Evolutionary conservation across 306 rosid species (phyloP).

Genomic region (Malus asiatica): DNA sequence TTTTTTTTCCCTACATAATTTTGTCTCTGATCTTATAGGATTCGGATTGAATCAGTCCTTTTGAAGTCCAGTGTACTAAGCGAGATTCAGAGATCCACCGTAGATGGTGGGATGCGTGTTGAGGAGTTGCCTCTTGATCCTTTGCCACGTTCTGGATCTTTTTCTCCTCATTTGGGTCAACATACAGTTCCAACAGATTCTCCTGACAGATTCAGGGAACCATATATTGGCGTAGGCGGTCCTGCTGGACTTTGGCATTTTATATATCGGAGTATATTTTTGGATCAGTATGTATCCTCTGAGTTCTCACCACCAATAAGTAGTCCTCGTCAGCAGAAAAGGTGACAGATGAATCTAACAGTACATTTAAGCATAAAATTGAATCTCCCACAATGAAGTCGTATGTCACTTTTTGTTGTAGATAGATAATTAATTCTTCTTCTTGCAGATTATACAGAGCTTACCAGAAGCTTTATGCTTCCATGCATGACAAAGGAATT

Average conservation of each 20-base stretch:
- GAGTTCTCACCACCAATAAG: slow-evolving; percentile 76
- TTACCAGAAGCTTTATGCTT: slow-evolving; percentile 72
- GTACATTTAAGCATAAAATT: slow-evolving; percentile 1
- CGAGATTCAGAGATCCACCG: slow-evolving; percentile 81
- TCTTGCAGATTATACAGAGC: slow-evolving; percentile 74
- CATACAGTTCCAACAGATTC: slow-evolving; percentile 53
- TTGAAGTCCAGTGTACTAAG: slow-evolving; percentile 78
- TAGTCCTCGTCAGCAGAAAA: slow-evolving; percentile 71
- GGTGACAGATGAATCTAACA: slow-evolving; percentile 30
- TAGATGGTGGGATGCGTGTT: slow-evolving; percentile 87
- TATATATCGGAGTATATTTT: slow-evolving; percentile 80
- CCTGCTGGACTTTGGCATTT: slow-evolving; percentile 95
- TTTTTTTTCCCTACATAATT: slow-evolving; percentile 8
- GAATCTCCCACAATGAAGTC: neutral
- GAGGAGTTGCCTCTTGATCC: slow-evolving; percentile 72
- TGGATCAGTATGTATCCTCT: slow-evolving; percentile 86
- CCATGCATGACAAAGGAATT: slow-evolving; percentile 81
- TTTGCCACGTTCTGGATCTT: slow-evolving; percentile 43
- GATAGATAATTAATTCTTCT: slow-evolving; percentile 20
- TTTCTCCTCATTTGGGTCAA: slow-evolving; percentile 51
- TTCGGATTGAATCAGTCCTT: slow-evolving; percentile 73
- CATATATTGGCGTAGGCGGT: slow-evolving; percentile 54
- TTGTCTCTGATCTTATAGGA: slow-evolving; percentile 48
- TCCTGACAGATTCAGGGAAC: slow-evolving; percentile 51
- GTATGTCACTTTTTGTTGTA: neutral